These are phyloP conservation scores for Lentinula detonsa DNA, from an alignment of 768 basidiomycete genomes.

Conservation along the genomic window DNA sequence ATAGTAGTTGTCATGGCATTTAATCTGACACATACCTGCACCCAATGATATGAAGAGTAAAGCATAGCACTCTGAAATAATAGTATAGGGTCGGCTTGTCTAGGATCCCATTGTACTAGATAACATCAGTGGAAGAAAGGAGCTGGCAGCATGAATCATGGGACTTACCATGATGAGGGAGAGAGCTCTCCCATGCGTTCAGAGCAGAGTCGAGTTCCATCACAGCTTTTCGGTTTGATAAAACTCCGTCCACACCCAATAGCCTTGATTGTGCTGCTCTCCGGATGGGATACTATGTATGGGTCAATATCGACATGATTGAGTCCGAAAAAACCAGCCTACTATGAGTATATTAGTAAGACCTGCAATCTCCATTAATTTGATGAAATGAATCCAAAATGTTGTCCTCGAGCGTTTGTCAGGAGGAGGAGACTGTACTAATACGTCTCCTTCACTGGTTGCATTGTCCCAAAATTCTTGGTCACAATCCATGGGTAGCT, in stretches of 20 bases:
- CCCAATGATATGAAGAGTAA: slow-evolving; percentile 30
- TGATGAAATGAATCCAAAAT: not conserved
- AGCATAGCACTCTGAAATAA: slow-evolving; percentile 25
- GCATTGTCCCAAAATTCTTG: slow-evolving; percentile 30
- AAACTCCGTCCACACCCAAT: not conserved
- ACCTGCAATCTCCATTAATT: not conserved
- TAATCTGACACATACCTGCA: not conserved
- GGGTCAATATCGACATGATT: not conserved
- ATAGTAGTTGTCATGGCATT: too few species aligned
- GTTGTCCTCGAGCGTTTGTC: not conserved
- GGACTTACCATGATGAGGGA: slow-evolving; percentile 37
- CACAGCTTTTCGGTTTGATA: not conserved
- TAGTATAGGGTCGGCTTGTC: slow-evolving; percentile 17
- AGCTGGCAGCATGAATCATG: not conserved
- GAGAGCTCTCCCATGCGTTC: slow-evolving; percentile 52
- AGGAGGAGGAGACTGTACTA: slow-evolving; percentile 3
- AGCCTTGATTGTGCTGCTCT: not conserved
- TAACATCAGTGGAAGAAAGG: not conserved
- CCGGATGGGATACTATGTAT: not conserved
- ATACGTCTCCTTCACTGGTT: slow-evolving; percentile 7
- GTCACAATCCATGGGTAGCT: slow-evolving; percentile 47
- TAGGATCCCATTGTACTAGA: slow-evolving; percentile 32
- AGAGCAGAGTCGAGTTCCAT: slow-evolving; percentile 29
- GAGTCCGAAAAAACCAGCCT: not conserved
- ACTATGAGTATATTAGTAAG: not conserved